A percentile compares a stretch with the other conserved stretches of the same genome.
These are phyloP conservation scores for Fusarium foetens DNA, from an alignment of 2,329 filamentous ascomycete species.

Conservation along the genomic window DNA sequence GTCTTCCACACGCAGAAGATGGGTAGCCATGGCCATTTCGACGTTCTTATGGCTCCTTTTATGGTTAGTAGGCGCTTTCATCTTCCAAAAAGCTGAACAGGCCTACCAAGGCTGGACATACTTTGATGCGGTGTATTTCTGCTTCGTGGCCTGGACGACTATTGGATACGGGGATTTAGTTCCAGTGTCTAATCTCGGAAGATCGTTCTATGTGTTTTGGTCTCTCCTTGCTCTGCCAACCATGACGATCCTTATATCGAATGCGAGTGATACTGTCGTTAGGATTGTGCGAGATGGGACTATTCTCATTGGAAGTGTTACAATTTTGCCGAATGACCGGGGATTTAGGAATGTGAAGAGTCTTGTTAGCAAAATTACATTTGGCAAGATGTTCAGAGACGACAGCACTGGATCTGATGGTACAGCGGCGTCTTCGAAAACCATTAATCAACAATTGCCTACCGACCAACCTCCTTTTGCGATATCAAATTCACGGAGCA, in stretches of 20 bases:
- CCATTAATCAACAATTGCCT: neutral
- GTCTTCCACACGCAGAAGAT: neutral
- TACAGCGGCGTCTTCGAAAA: neutral
- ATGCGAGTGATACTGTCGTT: neutral
- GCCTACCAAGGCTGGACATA: neutral
- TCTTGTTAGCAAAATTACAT: neutral
- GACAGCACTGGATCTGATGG: neutral
- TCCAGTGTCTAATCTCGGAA: neutral
- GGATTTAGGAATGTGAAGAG: neutral
- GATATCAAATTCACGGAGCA: no score
- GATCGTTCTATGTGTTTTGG: constrained; percentile 4
- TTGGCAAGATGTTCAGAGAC: neutral
- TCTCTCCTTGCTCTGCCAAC: neutral
- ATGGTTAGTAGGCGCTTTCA: neutral
- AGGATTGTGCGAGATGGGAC: neutral
- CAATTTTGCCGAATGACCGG: neutral
- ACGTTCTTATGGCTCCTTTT: neutral
- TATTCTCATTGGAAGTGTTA: neutral
- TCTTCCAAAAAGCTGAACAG: neutral
- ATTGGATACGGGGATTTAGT: neutral
- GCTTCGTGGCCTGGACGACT: constrained; percentile 4
- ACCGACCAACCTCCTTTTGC: neutral
- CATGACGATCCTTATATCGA: constrained; percentile 3
- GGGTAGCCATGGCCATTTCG: neutral
- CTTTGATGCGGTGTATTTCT: constrained; percentile 10